Percentiles rank a stretch among this genome's conserved stretches.
Evolutionary conservation across 306 rosid species (phyloP).

Genomic region (Parietaria judaica): DNA sequence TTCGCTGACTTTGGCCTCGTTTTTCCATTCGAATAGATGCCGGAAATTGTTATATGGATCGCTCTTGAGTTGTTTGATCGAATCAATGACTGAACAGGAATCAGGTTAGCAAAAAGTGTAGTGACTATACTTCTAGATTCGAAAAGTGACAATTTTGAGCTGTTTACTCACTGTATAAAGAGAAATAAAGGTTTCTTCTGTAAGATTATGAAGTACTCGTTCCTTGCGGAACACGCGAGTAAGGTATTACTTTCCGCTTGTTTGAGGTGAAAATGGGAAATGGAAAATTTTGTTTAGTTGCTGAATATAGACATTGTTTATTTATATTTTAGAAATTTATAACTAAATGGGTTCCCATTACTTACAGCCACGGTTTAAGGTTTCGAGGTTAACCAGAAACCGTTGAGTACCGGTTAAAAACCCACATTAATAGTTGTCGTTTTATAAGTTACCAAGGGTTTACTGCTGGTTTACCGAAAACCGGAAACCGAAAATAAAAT

Average conservation of each 20-base stretch:
- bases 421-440: no score
- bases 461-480: no score
- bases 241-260: neutral
- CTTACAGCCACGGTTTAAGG: no score
- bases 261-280: neutral
- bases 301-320: neutral
- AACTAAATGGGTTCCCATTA: no score
- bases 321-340: no score
- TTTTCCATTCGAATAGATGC: neutral
- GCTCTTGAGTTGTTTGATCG: slow-evolving; percentile 4
- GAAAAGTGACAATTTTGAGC: neutral
- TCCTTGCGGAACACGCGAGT: neutral
- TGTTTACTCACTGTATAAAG: neutral
- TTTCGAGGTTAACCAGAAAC: no score
- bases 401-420: no score
- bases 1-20: neutral
- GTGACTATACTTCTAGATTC: neutral
- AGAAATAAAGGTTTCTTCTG: neutral
- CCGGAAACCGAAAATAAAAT: no score
- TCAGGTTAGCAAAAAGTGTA: slow-evolving; percentile 12
- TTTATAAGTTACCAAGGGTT: no score
- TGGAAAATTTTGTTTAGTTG: neutral
- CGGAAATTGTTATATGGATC: neutral
- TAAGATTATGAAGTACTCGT: neutral
- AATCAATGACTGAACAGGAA: slow-evolving; percentile 12